Base-by-base conservation (phyloP, 2,329 filamentous ascomycete genomes). In the Graphilbum ipis-grandicollis region DNA sequence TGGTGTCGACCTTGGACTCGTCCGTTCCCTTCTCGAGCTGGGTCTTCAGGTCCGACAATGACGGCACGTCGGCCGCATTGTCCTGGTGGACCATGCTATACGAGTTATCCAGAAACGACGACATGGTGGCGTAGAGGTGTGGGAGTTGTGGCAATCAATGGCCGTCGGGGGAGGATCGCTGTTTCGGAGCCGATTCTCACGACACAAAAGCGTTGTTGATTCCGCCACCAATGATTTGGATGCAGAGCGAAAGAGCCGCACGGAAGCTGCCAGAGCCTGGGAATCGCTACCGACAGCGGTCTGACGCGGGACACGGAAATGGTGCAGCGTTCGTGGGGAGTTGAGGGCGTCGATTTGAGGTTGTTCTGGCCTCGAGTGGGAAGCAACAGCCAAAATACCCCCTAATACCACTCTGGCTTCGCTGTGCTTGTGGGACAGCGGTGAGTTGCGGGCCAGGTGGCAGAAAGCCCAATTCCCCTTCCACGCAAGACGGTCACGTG, bases 71-170 rank as follows among this genome's bases (percentile, higher is more conserved):
- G 48, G 86, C 82, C 44, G 84, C 72, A 68, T 94, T 96, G 73
- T 98, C 90, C 71, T 90, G 77, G 60, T 94, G 86, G 61, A 98
- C 84, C 62, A 98, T 64, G 62, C 84, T 94, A 71, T 96, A 98
- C 47, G 90, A 73, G 58, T 82, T 80, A 57, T 98, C 90, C 45
- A 96, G 72, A 58, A 93, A 96, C 48, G 80, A 79, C 62, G 88
- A 79, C 88, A 96, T 98, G 60, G 48, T 79, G 69, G 55, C 40
- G n/a, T n/a, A n/a, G n/a, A n/a, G n/a, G n/a, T n/a, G n/a, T n/a
- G n/a, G n/a, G n/a, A n/a, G n/a, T n/a, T n/a, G n/a, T n/a, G n/a
- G n/a, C n/a, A n/a, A n/a, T n/a, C 41, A 40, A 33, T 38, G 33
- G 41, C 18, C 4, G 31, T 35, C 10, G 15, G 13, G 18, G 12